A percentile compares a stretch with the other conserved stretches of the same genome.
phyloP scores from a whole-genome alignment of 2,329 filamentous ascomycete genomes.

The Colletotrichum eremochloae region DNA sequence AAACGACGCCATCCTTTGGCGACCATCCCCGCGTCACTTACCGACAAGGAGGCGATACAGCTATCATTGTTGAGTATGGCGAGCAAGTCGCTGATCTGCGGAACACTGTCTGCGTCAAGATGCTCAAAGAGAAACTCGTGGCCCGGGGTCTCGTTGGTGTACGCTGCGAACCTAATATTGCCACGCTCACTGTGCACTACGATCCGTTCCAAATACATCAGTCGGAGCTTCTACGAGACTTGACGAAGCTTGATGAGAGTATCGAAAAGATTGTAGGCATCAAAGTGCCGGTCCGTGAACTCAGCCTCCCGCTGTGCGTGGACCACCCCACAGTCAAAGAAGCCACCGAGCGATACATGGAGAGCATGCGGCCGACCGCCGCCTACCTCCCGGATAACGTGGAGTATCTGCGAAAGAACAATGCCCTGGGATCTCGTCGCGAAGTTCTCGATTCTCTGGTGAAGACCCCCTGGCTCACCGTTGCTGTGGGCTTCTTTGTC shows the following conservation, averaged over 20 bases:
- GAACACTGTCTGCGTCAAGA: conserved; percentile 57
- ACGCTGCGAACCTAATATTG: conserved; percentile 42
- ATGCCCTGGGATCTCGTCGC: conserved; percentile 50
- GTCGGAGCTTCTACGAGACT: conserved; percentile 29
- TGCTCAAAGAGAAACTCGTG: conserved; percentile 38
- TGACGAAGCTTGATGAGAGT: conserved; percentile 4
- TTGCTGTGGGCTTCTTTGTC: conserved; percentile 52
- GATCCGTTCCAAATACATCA: conserved; percentile 34
- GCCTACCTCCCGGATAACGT: conserved; percentile 72
- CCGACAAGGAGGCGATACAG: conserved; percentile 61
- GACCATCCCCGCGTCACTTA: conserved; percentile 56
- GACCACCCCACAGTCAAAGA: conserved; percentile 53
- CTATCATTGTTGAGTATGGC: conserved; percentile 70
- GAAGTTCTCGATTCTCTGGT: conserved; percentile 51
- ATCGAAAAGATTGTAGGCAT: conserved; percentile 40
- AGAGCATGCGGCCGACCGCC: conserved; percentile 69
- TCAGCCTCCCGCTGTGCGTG: conserved; percentile 50
- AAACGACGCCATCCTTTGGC: conserved; percentile 47
- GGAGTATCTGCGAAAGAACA: conserved; percentile 59
- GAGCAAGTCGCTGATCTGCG: conserved; percentile 65
- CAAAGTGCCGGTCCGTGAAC: conserved; percentile 45
- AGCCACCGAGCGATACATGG: conserved; percentile 69
- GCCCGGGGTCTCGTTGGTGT: conserved; percentile 27
- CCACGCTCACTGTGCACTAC: conserved; percentile 44
- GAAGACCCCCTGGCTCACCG: conserved; percentile 50